phyloP scores from a whole-genome alignment of 257 asterid genomes.

The Scutellaria minor region DNA sequence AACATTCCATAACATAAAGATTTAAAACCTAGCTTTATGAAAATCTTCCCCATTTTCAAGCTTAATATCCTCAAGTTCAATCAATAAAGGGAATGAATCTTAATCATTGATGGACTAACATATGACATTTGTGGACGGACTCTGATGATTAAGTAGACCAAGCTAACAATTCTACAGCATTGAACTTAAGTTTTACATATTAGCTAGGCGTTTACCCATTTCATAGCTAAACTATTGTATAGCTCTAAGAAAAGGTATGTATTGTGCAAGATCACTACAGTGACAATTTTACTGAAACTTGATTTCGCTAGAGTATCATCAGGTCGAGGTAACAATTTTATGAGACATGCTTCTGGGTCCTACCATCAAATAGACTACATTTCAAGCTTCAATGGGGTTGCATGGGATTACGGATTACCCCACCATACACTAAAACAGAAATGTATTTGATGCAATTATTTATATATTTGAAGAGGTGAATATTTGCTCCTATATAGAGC shows the following conservation, averaged over 20 bases:
- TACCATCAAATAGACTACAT: not conserved
- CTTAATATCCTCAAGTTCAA: conserved; percentile 2
- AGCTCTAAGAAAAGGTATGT: no score
- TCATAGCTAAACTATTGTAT: no score
- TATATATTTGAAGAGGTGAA: not conserved
- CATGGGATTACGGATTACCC: conserved; percentile 11
- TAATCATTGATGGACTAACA: conserved; percentile 19
- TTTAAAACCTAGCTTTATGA: conserved; percentile 8
- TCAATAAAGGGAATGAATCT: not conserved
- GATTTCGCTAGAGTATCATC: no score
- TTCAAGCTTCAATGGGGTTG: not conserved
- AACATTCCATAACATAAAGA: conserved; percentile 8
- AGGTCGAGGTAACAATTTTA: not conserved
- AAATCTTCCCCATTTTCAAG: conserved; percentile 24
- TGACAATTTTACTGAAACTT: no score
- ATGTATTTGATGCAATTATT: not conserved
- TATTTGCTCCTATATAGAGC: not conserved
- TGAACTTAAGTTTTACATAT: conserved; percentile 9
- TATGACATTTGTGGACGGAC: not conserved
- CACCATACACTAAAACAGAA: not conserved
- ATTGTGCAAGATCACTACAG: no score
- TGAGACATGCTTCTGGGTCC: not conserved
- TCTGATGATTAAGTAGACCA: not conserved
- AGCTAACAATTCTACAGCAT: conserved; percentile 6
- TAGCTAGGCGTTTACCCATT: not conserved